Conservation (phyloP, 768 basidiomycete genomes). For the Rickenella mellea region DNA sequence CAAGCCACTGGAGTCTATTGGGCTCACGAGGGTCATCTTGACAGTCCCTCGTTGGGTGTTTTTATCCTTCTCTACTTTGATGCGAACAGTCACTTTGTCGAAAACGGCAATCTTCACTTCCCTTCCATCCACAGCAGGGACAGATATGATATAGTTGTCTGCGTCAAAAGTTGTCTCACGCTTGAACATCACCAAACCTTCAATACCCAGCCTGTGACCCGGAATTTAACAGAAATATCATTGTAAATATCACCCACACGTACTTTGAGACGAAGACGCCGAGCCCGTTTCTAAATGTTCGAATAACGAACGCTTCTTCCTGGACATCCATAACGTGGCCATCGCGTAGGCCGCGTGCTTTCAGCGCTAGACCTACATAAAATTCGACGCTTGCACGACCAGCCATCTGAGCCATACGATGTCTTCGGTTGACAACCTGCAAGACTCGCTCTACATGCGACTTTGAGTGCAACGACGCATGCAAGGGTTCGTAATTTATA, state of each 20-base stretch:
- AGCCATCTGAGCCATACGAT: constrained; percentile 97
- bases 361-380: constrained; percentile 89
- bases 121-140: constrained; percentile 36
- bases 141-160: constrained; percentile 76
- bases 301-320: constrained; percentile 89
- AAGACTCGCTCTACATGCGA: constrained; percentile 79
- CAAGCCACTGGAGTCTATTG: constrained; percentile 44
- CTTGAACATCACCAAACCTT: constrained; percentile 93
- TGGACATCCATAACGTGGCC: constrained; percentile 32
- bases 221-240: not conserved
- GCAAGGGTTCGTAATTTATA: constrained; percentile 74
- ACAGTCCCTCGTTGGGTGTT: constrained; percentile 89
- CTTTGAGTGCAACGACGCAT: constrained; percentile 83
- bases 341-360: constrained; percentile 41
- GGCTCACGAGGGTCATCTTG: constrained; percentile 68
- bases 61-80: constrained; percentile 89
- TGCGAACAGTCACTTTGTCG: constrained; percentile 85
- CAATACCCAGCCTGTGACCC: constrained; percentile 69
- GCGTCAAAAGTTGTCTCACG: constrained; percentile 82
- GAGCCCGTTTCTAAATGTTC: constrained; percentile 89
- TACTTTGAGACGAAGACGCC: constrained; percentile 95
- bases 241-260: constrained; percentile 21
- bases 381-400: constrained; percentile 95
- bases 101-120: constrained; percentile 75
- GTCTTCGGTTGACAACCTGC: constrained; percentile 81